Conservation (phyloP, 768 basidiomycete species). For the Suillus ampliporus region DNA sequence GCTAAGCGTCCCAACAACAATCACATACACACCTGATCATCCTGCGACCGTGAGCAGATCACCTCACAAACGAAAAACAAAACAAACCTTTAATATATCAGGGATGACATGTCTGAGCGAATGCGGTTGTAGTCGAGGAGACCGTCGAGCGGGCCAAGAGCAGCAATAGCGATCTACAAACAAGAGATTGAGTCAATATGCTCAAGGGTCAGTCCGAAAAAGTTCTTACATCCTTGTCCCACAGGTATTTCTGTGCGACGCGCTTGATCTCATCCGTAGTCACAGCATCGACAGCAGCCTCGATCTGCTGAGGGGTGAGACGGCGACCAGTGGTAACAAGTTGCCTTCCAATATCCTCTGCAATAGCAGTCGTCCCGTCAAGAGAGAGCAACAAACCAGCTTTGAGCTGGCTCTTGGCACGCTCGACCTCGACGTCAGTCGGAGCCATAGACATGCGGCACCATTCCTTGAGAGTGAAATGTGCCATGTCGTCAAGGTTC, state of each 20-base stretch:
- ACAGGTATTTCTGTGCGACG: slow-evolving; percentile 94
- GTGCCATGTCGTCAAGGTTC: slow-evolving; percentile 91
- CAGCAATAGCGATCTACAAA: slow-evolving; percentile 79
- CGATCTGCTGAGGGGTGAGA: slow-evolving; percentile 92
- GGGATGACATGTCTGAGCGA: slow-evolving; percentile 81
- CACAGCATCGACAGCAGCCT: slow-evolving; percentile 90
- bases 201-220: slow-evolving; percentile 10
- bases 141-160: slow-evolving; percentile 89
- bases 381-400: slow-evolving; percentile 87
- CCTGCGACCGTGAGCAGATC: background rate
- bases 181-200: slow-evolving; percentile 15
- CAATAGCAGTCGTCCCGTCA: slow-evolving; percentile 95
- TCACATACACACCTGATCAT: slow-evolving; percentile 7
- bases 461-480: slow-evolving; percentile 97
- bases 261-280: slow-evolving; percentile 88
- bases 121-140: slow-evolving; percentile 94
- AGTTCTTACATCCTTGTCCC: slow-evolving; percentile 88
- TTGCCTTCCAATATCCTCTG: slow-evolving; percentile 98
- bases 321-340: slow-evolving; percentile 92
- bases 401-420: slow-evolving; percentile 98
- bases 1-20: slow-evolving; percentile 15
- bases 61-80: background rate
- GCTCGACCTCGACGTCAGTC: slow-evolving; percentile 86
- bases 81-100: slow-evolving; percentile 59
- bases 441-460: slow-evolving; percentile 91